Conservation (phyloP, 805 yeast genomes). For the Metschnikowia orientalis region DNA sequence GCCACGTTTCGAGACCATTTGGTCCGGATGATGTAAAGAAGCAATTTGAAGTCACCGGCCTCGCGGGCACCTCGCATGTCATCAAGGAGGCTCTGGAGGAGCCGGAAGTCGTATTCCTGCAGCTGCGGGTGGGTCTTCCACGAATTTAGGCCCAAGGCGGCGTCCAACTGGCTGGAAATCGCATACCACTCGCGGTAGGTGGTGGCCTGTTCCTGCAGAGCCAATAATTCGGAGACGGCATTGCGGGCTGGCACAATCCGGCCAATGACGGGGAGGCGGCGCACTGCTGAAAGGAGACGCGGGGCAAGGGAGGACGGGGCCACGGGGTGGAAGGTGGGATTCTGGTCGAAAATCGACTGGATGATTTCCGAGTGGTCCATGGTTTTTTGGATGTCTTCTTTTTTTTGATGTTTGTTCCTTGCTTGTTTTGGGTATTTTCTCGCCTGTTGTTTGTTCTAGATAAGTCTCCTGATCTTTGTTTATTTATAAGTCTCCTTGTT, state of each 20-base stretch:
- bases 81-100: slow-evolving; percentile 48
- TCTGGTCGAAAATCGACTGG: slow-evolving; percentile 13
- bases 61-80: slow-evolving; percentile 59
- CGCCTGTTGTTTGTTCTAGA: too few species aligned
- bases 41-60: slow-evolving; percentile 50
- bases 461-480: too few species aligned
- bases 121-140: slow-evolving; percentile 71
- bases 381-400: too few species aligned
- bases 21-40: slow-evolving; percentile 75
- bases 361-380: slow-evolving; percentile 15
- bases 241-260: slow-evolving; percentile 9
- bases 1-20: slow-evolving; percentile 83
- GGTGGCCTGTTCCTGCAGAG: slow-evolving; percentile 32
- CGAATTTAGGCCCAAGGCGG: slow-evolving; percentile 51
- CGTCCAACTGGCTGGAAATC: slow-evolving; percentile 60
- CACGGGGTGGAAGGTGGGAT: slow-evolving; percentile 13
- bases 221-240: slow-evolving; percentile 15
- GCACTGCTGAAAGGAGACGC: slow-evolving; percentile 3
- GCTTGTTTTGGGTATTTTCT: too few species aligned
- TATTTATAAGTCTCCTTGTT: too few species aligned
- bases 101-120: slow-evolving; percentile 66
- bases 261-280: slow-evolving; percentile 12
- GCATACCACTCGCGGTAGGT: slow-evolving; percentile 63
- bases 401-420: too few species aligned
- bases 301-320: slow-evolving; percentile 6